Evolutionary conservation across 768 basidiomycete genomes (phyloP).

Genomic region (Termitomyces eurrhizus): DNA sequence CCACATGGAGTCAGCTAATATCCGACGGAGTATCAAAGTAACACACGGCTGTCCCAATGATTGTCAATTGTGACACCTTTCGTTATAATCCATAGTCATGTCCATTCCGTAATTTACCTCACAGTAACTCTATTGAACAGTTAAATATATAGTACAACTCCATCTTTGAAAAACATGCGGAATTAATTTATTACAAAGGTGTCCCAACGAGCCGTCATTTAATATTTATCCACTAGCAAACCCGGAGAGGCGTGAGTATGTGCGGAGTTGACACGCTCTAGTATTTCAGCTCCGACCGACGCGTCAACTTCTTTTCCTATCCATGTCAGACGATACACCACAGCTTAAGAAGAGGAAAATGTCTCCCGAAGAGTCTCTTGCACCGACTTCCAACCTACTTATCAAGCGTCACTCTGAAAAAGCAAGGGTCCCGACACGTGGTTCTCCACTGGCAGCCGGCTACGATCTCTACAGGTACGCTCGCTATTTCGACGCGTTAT

Average conservation of each 20-base stretch:
- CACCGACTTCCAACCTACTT: constrained; percentile 50
- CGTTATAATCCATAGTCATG: no score
- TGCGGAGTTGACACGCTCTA: constrained; percentile 31
- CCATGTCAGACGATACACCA: constrained; percentile 28
- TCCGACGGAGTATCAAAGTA: not conserved
- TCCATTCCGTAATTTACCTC: no score
- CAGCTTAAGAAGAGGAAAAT: constrained; percentile 60
- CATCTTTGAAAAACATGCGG: no score
- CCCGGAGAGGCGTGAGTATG: not conserved
- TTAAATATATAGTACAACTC: no score
- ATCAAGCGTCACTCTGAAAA: constrained; percentile 83
- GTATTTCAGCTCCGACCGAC: constrained; percentile 31
- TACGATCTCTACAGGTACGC: constrained; percentile 92
- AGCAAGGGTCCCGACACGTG: constrained; percentile 82
- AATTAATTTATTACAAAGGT: no score
- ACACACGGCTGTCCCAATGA: no score
- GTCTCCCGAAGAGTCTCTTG: constrained; percentile 29
- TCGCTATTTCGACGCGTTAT: not conserved
- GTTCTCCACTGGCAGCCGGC: constrained; percentile 83
- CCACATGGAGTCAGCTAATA: not conserved
- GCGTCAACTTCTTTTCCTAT: constrained; percentile 22
- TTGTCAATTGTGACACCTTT: no score
- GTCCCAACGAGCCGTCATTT: no score
- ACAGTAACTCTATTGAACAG: no score
- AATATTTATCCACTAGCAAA: no score